Base-by-base conservation (phyloP, 2,329 filamentous ascomycete species). In the Pyrenophora teres region DNA sequence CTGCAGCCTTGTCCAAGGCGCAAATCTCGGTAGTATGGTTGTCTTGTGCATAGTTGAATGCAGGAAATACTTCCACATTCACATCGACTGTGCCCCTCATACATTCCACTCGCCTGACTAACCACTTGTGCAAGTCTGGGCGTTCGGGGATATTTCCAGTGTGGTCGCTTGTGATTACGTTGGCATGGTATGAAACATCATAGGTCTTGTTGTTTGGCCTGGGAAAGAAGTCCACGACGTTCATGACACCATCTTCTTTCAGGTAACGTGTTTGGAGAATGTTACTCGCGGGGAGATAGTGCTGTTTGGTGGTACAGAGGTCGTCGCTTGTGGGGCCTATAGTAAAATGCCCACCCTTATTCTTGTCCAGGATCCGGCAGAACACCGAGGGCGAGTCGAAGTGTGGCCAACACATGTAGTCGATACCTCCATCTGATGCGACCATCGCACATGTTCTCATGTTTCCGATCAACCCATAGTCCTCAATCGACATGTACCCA, bases 381-480 rank as follows among this genome's bases (percentile, higher is more conserved):
- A 92, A 92, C 42, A 92, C 75, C 0, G 86, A 87, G 0, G 88
- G 88, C 5, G 88, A 90, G 71, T 92, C 88, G 67, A 92, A 92
- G 60, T 90, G 84, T 3, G 88, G 88, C 88, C 50, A 55, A n/a
- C 45, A 56, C 47, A 52, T 51, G 23, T 50, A 50, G 25, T 52
- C 88, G 50, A 92, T 73, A 58, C 87, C 87, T 21, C 66, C 61
- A 40, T 64, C 57, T 10, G 54, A 50, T 7, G 57, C 58, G 6
- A 64, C 56, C 60, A 63, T 65, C 12, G 63, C 63, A 75, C 87
- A 89, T 1, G 88, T 92, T 63, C 86, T 82, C 87, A 92, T 90
- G 66, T 91, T 90, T 19, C 88, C 88, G 63, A 92, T 89, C 72
- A 92, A 81, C 48, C 88, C 88, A 78, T 91, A 91, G 72, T 91